Percentiles rank a stretch among this genome's conserved stretches.
These are phyloP conservation scores for Fraxinus pennsylvanica DNA, from an alignment of 257 asterid species.

Conservation along the genomic window DNA sequence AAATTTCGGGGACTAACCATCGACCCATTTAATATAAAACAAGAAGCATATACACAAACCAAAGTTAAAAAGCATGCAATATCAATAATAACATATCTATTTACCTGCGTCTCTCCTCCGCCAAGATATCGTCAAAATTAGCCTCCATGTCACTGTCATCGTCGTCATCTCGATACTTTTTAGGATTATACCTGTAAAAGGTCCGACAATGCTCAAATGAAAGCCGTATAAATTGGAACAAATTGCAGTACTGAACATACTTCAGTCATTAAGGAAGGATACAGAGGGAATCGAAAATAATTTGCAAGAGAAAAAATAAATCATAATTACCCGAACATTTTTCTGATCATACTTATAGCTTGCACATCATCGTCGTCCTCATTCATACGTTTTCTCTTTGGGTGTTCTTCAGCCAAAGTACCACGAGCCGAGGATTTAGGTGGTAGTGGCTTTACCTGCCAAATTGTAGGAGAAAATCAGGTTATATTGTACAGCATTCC, in stretches of 20 bases:
- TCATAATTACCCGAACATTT: conserved; percentile 62
- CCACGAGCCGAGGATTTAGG: conserved; percentile 41
- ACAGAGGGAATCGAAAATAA: neutral
- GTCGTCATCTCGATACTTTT: conserved; percentile 49
- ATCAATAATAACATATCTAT: conserved; percentile 17
- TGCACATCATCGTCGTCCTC: conserved; percentile 43
- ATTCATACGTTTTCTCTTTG: conserved; percentile 54
- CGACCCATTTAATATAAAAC: neutral
- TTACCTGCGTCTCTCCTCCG: conserved; percentile 80
- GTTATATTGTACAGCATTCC: neutral
- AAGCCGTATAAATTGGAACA: neutral
- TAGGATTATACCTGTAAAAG: conserved; percentile 70
- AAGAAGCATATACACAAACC: neutral
- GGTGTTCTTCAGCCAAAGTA: conserved; percentile 38
- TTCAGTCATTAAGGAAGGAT: too few species aligned
- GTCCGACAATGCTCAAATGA: neutral
- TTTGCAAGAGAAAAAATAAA: neutral
- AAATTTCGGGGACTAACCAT: too few species aligned
- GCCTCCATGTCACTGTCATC: conserved; percentile 90
- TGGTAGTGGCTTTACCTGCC: conserved; percentile 48
- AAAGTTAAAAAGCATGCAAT: neutral
- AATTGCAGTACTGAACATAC: neutral
- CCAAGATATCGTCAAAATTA: conserved; percentile 57
- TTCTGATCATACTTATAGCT: conserved; percentile 45
- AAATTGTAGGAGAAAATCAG: neutral